Evolutionary conservation across 768 basidiomycete species (phyloP).

Genomic region (Leccinum truebloodii): DNA sequence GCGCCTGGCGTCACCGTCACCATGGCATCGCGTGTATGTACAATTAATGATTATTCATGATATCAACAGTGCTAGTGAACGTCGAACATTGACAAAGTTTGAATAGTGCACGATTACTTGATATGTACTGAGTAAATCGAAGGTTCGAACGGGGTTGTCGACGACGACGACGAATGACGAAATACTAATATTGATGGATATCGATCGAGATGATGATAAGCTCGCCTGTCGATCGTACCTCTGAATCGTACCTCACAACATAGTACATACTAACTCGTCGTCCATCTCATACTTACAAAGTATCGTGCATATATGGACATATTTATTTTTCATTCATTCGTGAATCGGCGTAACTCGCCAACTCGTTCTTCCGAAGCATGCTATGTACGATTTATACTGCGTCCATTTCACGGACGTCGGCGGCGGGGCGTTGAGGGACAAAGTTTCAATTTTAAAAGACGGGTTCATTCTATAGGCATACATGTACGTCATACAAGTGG

Average conservation of each 20-base stretch:
- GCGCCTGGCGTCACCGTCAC: background rate
- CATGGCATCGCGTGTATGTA: background rate
- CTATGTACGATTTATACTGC: no score
- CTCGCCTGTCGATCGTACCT: background rate
- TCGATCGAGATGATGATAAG: background rate
- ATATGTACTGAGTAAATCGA: background rate
- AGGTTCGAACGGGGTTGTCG: background rate
- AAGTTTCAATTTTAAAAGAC: no score
- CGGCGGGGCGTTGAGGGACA: no score
- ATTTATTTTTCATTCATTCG: background rate
- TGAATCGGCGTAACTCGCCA: background rate
- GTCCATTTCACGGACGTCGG: no score
- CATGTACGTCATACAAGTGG: no score
- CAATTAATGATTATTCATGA: background rate
- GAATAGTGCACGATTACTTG: background rate
- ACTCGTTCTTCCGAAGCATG: no score
- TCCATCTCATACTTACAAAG: no score
- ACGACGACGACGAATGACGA: background rate
- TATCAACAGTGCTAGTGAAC: background rate
- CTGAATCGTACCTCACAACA: background rate
- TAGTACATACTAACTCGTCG: no score
- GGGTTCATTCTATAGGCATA: no score
- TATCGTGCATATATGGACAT: background rate
- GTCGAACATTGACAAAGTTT: background rate
- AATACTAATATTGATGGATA: background rate